phyloP scores from a whole-genome alignment of 2,329 filamentous ascomycete genomes.

The Colletotrichum trifolii region DNA sequence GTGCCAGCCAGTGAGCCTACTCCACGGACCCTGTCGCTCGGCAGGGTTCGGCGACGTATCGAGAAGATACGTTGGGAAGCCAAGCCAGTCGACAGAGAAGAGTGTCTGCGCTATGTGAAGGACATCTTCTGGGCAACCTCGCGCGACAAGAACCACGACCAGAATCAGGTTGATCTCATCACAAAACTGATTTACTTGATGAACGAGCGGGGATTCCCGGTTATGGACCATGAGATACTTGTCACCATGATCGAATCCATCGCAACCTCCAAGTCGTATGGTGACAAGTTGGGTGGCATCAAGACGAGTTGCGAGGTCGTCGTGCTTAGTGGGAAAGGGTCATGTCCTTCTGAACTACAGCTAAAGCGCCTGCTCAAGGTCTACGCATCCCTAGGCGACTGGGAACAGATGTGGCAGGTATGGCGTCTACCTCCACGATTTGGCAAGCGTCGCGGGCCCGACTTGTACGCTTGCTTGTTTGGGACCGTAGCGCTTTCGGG shows the following conservation, averaged over 20 bases:
- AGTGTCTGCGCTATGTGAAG: slow-evolving; percentile 51
- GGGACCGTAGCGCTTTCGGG: slow-evolving; percentile 56
- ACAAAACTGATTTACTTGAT: slow-evolving; percentile 57
- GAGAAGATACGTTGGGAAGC: slow-evolving; percentile 53
- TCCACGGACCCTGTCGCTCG: slow-evolving; percentile 8
- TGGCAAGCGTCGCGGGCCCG: slow-evolving; percentile 57
- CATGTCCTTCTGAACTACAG: slow-evolving; percentile 51
- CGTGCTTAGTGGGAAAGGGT: slow-evolving; percentile 49
- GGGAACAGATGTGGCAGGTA: slow-evolving; percentile 68
- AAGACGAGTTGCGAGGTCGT: slow-evolving; percentile 59
- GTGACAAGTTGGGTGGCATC: slow-evolving; percentile 49
- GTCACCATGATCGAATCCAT: slow-evolving; percentile 57
- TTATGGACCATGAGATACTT: slow-evolving; percentile 60
- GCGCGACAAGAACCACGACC: slow-evolving; percentile 38
- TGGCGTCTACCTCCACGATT: slow-evolving; percentile 68
- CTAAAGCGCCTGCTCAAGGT: slow-evolving; percentile 56
- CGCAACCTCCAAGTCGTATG: slow-evolving; percentile 45
- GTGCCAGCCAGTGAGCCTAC: neutral
- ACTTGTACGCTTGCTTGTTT: slow-evolving; percentile 68
- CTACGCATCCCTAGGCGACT: slow-evolving; percentile 60
- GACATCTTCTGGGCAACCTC: slow-evolving; percentile 48
- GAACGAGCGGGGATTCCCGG: slow-evolving; percentile 55
- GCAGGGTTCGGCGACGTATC: slow-evolving; percentile 42
- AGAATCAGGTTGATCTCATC: slow-evolving; percentile 50
- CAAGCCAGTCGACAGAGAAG: slow-evolving; percentile 47